Evolutionary conservation across 2,329 filamentous ascomycete genomes (phyloP), one percentile per base, ranked within the genome.

Genomic region (Alternaria longipes): DNA sequence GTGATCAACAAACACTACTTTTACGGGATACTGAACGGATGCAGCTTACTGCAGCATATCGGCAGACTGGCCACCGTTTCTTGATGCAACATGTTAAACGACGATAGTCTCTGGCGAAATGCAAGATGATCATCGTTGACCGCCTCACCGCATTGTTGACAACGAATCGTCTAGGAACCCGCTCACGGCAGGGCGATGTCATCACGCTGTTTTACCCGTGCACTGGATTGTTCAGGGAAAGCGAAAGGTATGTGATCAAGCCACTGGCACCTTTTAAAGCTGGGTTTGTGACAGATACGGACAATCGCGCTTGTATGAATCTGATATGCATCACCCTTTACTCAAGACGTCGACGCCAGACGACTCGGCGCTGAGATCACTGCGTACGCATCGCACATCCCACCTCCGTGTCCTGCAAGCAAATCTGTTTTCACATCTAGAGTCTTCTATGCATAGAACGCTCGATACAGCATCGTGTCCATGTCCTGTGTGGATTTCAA

Each of bases 1-100:
- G 49, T 32, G 22, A 22, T 32, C 47, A 42, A 28, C n/a, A 28
- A 36, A 47, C 24, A 52, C 38, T 47, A 12, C 42, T 41, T 51
- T 38, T 44, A 53, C 54, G 42, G 42, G 36, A 32, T 20, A n/a
- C 24, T 18, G 22, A 49, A 36, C 28, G 34, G 46, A 45, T 24
- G 26, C 60, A 58, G 46, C 36, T 51, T 36, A 34, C 46, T 65
- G 66, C 45, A 65, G 63, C 64, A 60, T 58, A 22, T 63, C 60
- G 42, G 45, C 54, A 52, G 60, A 63, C 44, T 54, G 54, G 52
- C 65, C 54, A 30, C 57, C 24, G 44, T 42, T 5, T 45, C 50
- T 22, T 42, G 20, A 45, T 55, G 38, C 20, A 59, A 53, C 50
- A 28, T 55, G 22, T 45, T 40, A 40, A 62, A 59, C 36, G 26